Evolutionary conservation across 768 basidiomycete genomes (phyloP), one percentile per base, ranked within the genome.

Genomic region (Leucocoprinus birnbaumii): DNA sequence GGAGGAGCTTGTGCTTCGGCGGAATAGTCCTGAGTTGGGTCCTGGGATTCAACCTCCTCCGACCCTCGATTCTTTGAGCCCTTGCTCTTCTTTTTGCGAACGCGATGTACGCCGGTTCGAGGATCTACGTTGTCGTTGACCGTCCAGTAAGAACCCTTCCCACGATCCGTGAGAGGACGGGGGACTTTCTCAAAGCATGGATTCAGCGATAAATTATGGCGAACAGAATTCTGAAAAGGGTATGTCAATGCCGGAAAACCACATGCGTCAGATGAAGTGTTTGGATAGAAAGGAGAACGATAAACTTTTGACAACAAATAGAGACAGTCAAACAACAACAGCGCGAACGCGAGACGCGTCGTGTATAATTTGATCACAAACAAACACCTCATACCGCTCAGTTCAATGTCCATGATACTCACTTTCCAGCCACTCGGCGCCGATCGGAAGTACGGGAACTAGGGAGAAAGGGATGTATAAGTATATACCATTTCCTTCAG

Each of bases 401-500:
- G 26, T 27, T 14, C 26, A 19, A 55, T 19, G 56, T 56, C 42
- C 19, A 54, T 37, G 24, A 50, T 34, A 69, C 85, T 80, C 64
- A 91, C 91, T 78, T 94, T 94, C 91, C 91, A 94, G n/a, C 91
- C 91, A 58, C 85, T 85, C 35, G 91, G 90, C 4, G 91, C 91
- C 25, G 79, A 85, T 70, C 91, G 75, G 73, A 94, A 94, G 68
- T 93, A 94, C 16, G 91, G 91, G 65, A 94, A 94, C 89, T 93
- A 38, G 38, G 65, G 27, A 50, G 58, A 49, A 58, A 22, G 31
- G 24, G 42, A 46, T 43, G 45, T 16, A 58, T 67, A 53, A 65
- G 56, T 26, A 34, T 53, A 51, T 55, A 57, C 27, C 18, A 35
- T 27, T 42, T 43, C 57, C 53, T 46, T 21, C 25, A 31, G 41